Base-by-base conservation (phyloP, 2,329 filamentous ascomycete genomes). In the Pseudocercospora eumusae region DNA sequence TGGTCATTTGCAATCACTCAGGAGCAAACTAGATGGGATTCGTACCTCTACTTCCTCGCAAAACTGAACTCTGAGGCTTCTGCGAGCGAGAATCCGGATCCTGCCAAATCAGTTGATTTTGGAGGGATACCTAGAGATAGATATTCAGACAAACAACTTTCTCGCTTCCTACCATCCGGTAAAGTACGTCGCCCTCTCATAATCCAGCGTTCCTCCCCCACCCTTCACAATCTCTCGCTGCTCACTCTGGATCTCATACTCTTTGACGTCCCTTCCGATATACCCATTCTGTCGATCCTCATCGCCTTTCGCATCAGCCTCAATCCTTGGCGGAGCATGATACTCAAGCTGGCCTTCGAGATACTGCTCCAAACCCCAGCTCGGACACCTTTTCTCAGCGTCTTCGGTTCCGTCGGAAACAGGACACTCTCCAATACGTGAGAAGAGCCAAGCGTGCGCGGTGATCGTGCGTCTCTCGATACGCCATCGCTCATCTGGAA, bases 361-460 rank as follows among this genome's bases (percentile, higher is more conserved):
- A 31, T 67, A 71, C 11, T 64, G 62, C 56, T 70, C 69, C 7
- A 72, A 42, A 13, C 42, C 66, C 71, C 71, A 72, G 1, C 47
- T 56, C 10, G 56, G 56, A 21, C 56, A 62, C 2, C 45, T 28
- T n/a, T n/a, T 54, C 15, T 56, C 50, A 9, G 55, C 50, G 7
- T 49, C 28, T 18, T 60, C 28, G 15, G 33, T 57, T 15, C 64
- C 57, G 13, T 45, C 58, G 55, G 36, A 50, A 8, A 58, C 45
- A n/a, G 60, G 15, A 55, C 66, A 64, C 56, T 60, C 52, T 49
- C 40, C 56, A 40, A 68, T 4, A 60, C 33, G 45, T 58, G 42
- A 42, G 28, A 36, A 57, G 20, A 64, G 36, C 64, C 64, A 72
- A 5, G 63, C 66, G 45, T 69, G 64, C 2, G 69, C 69, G 27